phyloP scores from a whole-genome alignment of 371 early-diverging fungal genomes.

The Lichtheimia ornata region DNA sequence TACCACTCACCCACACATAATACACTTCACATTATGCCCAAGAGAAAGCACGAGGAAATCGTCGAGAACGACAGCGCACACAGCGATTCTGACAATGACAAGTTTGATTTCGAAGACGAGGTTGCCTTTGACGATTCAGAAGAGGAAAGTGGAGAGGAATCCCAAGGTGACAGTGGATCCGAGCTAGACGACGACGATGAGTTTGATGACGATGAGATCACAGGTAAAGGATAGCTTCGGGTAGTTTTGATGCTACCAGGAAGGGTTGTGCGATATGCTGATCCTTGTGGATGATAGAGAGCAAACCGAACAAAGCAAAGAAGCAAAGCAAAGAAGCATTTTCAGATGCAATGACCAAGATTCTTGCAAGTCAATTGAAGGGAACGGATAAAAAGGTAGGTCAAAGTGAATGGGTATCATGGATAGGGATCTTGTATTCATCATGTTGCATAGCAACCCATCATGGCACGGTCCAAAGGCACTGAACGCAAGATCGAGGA shows the following conservation, averaged over 20 bases:
- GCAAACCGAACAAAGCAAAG: constrained; percentile 28
- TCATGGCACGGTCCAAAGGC: constrained; percentile 73
- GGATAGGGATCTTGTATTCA: not conserved
- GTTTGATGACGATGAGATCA: constrained; percentile 2
- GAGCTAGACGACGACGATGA: constrained; percentile 5
- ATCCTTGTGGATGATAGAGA: constrained; percentile 2
- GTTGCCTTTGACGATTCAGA: constrained; percentile 14
- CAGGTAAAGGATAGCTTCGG: not conserved
- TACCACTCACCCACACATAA: too few species aligned
- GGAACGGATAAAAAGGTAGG: constrained; percentile 48
- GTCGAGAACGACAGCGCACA: not conserved
- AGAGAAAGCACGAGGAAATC: constrained; percentile 8
- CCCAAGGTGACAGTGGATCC: not conserved
- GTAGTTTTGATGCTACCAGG: not conserved
- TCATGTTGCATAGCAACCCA: constrained; percentile 54
- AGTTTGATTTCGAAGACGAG: constrained; percentile 22
- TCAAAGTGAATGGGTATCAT: not conserved
- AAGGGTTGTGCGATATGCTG: not conserved
- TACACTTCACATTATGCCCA: not conserved
- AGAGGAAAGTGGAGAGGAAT: constrained; percentile 7
- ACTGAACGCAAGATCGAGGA: constrained; percentile 76
- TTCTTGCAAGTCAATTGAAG: constrained; percentile 59
- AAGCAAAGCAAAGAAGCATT: constrained; percentile 54
- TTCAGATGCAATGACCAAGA: constrained; percentile 70
- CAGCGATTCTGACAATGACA: not conserved